Conservation (phyloP, 371 early-diverging fungal genomes). For the Funneliformis caledonium region DNA sequence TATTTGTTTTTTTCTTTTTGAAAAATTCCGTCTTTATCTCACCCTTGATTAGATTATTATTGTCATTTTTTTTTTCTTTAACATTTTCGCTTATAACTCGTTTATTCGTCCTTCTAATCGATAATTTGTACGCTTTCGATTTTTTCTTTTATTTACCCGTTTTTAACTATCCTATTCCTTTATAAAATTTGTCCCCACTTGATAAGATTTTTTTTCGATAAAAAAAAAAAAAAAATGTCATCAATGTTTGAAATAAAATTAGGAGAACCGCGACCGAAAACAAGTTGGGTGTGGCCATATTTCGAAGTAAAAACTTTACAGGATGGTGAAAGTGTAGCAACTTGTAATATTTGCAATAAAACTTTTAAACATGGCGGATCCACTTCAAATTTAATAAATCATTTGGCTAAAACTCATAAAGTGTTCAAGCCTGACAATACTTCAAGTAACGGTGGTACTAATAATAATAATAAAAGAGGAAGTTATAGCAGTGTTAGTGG, state of each 20-base stretch:
- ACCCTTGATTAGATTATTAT: neutral
- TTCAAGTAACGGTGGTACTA: neutral
- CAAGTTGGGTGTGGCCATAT: conserved; percentile 14
- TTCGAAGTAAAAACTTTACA: conserved; percentile 19
- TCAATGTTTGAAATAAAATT: conserved; percentile 18
- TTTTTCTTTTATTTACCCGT: too few relatives aligned
- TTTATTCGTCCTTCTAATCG: neutral
- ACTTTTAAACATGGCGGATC: conserved; percentile 15
- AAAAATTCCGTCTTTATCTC: too few relatives aligned
- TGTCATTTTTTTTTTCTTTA: neutral
- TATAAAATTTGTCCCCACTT: too few relatives aligned
- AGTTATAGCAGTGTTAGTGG: neutral
- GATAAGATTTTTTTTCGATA: neutral
- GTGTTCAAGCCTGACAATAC: neutral
- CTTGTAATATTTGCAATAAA: neutral
- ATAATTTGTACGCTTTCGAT: neutral
- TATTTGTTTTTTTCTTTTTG: too few relatives aligned
- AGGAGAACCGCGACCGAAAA: conserved; percentile 18
- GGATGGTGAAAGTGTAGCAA: conserved; percentile 1
- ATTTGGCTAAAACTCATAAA: conserved; percentile 17
- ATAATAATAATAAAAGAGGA: neutral
- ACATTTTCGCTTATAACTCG: neutral
- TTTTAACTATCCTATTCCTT: too few relatives aligned
- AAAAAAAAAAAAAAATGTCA: neutral
- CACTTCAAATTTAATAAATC: conserved; percentile 15